phyloP scores from a whole-genome alignment of 768 basidiomycete genomes.

The Exidia glandulosa region DNA sequence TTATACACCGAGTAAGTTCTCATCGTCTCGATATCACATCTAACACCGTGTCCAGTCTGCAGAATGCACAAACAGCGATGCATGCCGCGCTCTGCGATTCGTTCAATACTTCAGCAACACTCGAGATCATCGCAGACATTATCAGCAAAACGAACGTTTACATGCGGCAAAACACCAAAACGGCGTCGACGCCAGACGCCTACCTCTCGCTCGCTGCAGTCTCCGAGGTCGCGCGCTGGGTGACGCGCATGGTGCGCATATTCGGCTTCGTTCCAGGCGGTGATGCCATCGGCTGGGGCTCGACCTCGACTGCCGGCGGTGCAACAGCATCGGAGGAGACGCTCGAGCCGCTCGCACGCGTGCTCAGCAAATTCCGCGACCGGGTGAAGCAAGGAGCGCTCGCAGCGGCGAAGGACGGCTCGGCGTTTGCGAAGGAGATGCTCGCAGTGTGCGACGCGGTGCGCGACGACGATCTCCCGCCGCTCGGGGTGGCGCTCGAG shows the following conservation, averaged over 20 bases:
- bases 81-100: slow-evolving; percentile 87
- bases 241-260: slow-evolving; percentile 36
- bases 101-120: slow-evolving; percentile 85
- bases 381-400: slow-evolving; percentile 77
- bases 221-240: slow-evolving; percentile 37
- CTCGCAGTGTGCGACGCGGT: slow-evolving; percentile 80
- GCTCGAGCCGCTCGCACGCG: slow-evolving; percentile 80
- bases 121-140: slow-evolving; percentile 66
- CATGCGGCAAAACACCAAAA: slow-evolving; percentile 44
- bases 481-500: slow-evolving; percentile 92
- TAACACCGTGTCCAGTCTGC: slow-evolving; percentile 37
- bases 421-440: slow-evolving; percentile 50
- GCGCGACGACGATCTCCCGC: slow-evolving; percentile 79
- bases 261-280: slow-evolving; percentile 22
- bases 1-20: slow-evolving; percentile 49
- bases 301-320: not conserved
- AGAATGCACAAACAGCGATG: slow-evolving; percentile 67
- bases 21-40: slow-evolving; percentile 14
- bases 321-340: slow-evolving; percentile 40
- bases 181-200: slow-evolving; percentile 42
- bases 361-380: slow-evolving; percentile 85
- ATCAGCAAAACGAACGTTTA: slow-evolving; percentile 83
- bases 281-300: slow-evolving; percentile 24
- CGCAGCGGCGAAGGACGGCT: slow-evolving; percentile 38
- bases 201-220: slow-evolving; percentile 36